phyloP scores from a whole-genome alignment of 2,329 filamentous ascomycete species.

The Fusarium bactridioides region DNA sequence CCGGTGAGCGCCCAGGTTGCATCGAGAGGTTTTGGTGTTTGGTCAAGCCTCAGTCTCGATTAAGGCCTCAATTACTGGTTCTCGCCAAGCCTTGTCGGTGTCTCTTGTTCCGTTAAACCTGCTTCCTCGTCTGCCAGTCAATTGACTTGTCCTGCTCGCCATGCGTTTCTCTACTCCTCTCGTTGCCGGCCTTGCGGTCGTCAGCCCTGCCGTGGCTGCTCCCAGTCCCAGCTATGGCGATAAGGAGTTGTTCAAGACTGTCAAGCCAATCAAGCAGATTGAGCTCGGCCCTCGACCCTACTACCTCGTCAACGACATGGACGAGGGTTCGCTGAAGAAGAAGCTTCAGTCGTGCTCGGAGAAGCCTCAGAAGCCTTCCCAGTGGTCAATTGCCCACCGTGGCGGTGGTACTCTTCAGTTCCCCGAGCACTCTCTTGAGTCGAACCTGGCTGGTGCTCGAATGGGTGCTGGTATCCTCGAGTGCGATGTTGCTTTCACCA shows the following conservation, averaged over 20 bases:
- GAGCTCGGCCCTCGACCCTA: conserved; percentile 70
- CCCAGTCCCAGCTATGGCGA: conserved; percentile 34
- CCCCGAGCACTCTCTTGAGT: conserved; percentile 69
- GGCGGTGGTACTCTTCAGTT: conserved; percentile 69
- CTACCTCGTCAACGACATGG: conserved; percentile 71
- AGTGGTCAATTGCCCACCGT: conserved; percentile 69
- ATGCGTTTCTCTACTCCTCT: conserved; percentile 47
- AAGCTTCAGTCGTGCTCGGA: conserved; percentile 67
- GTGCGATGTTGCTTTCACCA: conserved; percentile 73
- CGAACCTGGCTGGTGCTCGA: conserved; percentile 67
- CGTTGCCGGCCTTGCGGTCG: conserved; percentile 44
- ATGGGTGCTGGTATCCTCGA: conserved; percentile 74
- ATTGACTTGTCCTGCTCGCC: conserved; percentile 16
- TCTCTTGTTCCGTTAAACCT: background rate
- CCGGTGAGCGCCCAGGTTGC: conserved; percentile 6
- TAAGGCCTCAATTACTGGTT: conserved; percentile 4
- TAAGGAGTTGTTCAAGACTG: conserved; percentile 41
- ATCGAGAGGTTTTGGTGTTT: background rate
- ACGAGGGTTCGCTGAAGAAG: conserved; percentile 64
- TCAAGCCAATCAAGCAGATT: conserved; percentile 57
- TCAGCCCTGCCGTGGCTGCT: conserved; percentile 39
- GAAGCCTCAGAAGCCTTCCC: conserved; percentile 57
- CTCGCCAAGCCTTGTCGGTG: conserved; percentile 2
- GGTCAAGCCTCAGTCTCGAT: conserved; percentile 23
- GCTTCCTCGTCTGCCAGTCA: background rate